phyloP scores from a whole-genome alignment of 768 basidiomycete genomes.

The Suillus subluteus region DNA sequence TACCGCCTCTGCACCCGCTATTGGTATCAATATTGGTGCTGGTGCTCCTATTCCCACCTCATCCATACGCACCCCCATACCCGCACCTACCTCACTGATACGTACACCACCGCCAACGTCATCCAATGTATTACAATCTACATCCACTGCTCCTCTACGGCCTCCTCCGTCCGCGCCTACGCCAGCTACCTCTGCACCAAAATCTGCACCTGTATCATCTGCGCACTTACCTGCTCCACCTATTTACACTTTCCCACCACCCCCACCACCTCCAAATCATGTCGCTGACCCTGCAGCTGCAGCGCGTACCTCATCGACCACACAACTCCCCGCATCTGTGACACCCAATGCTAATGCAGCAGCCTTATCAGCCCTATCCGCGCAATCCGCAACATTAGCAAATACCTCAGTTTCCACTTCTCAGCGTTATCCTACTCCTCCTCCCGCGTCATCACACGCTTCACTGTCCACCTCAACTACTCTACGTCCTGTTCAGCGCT shows the following conservation, averaged over 20 bases:
- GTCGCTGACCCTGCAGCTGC: neutral
- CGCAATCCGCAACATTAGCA: neutral
- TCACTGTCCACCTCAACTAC: neutral
- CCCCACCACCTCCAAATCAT: slow-evolving; percentile 2
- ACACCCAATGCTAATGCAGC: neutral
- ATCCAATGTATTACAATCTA: neutral
- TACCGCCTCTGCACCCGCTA: neutral
- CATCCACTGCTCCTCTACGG: neutral
- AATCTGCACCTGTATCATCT: neutral
- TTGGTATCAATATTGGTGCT: neutral
- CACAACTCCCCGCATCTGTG: neutral
- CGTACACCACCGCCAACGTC: neutral
- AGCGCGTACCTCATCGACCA: neutral
- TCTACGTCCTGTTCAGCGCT: neutral
- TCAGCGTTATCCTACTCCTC: neutral
- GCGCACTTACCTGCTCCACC: neutral
- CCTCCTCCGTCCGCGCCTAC: neutral
- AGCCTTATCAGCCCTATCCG: neutral
- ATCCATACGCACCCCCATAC: neutral
- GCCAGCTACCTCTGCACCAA: neutral
- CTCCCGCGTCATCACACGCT: neutral
- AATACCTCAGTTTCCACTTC: neutral
- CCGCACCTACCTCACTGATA: neutral
- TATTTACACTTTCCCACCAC: slow-evolving; percentile 4
- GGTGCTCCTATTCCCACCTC: neutral